Conservation (phyloP, 805 yeast species). For the Zygosaccharomyces bailii region DNA sequence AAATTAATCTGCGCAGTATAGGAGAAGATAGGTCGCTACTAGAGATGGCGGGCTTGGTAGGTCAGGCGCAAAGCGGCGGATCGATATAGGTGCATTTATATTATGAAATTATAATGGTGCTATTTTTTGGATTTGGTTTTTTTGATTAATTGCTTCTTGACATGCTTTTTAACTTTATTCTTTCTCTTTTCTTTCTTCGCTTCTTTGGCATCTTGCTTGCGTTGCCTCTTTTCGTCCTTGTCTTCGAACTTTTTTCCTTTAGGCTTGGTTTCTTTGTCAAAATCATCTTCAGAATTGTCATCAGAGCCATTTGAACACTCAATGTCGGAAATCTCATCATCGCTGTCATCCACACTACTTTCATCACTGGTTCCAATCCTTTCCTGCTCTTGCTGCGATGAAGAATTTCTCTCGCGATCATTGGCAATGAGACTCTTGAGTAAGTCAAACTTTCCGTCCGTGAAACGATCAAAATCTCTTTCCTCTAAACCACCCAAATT, state of each 20-base stretch:
- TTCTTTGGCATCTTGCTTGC: conserved; percentile 74
- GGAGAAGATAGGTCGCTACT: conserved; percentile 82
- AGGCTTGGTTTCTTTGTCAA: conserved; percentile 36
- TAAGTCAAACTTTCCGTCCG: conserved; percentile 76
- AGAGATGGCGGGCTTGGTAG: conserved; percentile 74
- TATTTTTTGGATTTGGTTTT: conserved; percentile 45
- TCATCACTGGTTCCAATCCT: no score
- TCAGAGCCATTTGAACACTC: conserved; percentile 32
- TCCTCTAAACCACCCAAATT: conserved; percentile 84
- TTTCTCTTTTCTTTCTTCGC: conserved; percentile 75
- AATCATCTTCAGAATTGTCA: conserved; percentile 33
- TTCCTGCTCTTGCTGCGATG: no score
- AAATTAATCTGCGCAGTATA: conserved; percentile 58
- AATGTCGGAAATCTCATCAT: conserved; percentile 26
- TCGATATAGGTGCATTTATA: conserved; percentile 34
- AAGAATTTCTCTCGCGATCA: conserved; percentile 31
- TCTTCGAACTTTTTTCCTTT: conserved; percentile 79
- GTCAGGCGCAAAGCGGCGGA: conserved; percentile 49
- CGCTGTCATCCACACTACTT: conserved; percentile 29
- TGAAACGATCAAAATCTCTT: conserved; percentile 76
- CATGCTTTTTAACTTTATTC: conserved; percentile 76
- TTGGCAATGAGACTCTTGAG: conserved; percentile 60
- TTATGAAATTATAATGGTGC: conserved; percentile 1
- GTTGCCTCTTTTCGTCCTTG: conserved; percentile 68
- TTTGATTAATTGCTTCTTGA: conserved; percentile 72